Evolutionary conservation across 2,329 filamentous ascomycete genomes (phyloP), one percentile per base, ranked within the genome.

Genomic region (Colletotrichum gloeosporioides): DNA sequence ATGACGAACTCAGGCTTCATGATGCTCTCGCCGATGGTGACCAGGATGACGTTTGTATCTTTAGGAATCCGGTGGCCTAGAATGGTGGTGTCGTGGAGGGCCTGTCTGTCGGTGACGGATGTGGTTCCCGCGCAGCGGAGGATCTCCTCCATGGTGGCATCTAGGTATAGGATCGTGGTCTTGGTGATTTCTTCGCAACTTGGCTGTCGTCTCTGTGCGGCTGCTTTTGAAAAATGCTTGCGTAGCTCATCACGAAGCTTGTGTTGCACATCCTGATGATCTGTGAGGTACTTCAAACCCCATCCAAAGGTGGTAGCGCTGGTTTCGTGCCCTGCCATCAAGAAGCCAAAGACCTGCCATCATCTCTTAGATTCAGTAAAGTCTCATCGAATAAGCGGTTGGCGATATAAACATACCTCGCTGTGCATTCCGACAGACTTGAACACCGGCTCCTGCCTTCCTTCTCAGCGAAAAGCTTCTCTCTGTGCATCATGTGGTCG

Each of bases 101-200:
- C 77, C 25, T 77, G 39, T 15, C 82, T 79, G 2, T 71, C 69
- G 6, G 80, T 78, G 27, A 78, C 66, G 34, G 79, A 44, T 4
- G 79, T 74, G 0, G 80, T 78, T 22, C 74, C 77, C 2, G 77
- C 73, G 57, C 78, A 75, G 8, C 83, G 82, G 8, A 82, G 75
- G 10, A 79, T 77, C 75, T 84, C 82, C n/a, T 82, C 81, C 7
- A 82, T 69, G 15, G 79, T 63, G 12, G 81, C 82, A 15, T 82
- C 81, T 39, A 83, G 77, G 32, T 82, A 83, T 0, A 80, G 79
- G 3, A 80, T 65, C 3, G 66, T 73, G 8, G 76, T 59, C 32
- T 67, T 36, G 22, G 29, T 22, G 31, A 83, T 69, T 77, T 82
- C 81, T 4, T 53, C 59, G 6, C 69, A 63, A 0, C 73, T 80